These are phyloP conservation scores for Fusarium keratoplasticum DNA, from an alignment of 2,329 filamentous ascomycete species.

Conservation along the genomic window DNA sequence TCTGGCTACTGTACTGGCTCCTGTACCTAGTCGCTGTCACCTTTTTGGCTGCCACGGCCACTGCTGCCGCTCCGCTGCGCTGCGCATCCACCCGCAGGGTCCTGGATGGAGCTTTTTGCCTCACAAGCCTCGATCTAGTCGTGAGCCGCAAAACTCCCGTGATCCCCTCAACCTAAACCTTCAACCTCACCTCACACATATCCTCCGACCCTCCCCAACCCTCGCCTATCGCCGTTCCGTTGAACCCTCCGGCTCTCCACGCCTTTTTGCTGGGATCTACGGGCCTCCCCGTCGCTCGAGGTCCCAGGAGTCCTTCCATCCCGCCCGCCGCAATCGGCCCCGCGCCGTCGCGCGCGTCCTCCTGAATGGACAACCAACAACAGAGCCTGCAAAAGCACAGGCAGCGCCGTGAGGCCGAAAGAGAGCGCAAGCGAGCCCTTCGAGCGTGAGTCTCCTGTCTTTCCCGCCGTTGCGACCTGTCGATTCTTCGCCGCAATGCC, in stretches of 20 bases:
- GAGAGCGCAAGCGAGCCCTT: constrained; percentile 46
- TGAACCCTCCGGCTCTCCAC: constrained; percentile 11
- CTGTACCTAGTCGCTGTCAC: constrained; percentile 10
- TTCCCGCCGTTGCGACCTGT: not conserved
- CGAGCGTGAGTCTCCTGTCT: constrained; percentile 39
- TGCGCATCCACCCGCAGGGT: constrained; percentile 39
- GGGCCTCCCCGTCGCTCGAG: constrained; percentile 42
- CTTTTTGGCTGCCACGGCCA: not conserved
- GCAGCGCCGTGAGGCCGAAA: constrained; percentile 45
- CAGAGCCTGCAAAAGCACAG: constrained; percentile 45
- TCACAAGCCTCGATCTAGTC: constrained; percentile 40
- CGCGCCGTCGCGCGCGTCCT: constrained; percentile 41
- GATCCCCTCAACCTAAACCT: constrained; percentile 41
- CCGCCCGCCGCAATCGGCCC: constrained; percentile 44
- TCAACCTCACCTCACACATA: constrained; percentile 26
- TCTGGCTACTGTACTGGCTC: not conserved
- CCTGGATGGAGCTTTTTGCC: constrained; percentile 44
- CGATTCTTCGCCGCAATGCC: constrained; percentile 6
- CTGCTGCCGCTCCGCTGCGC: constrained; percentile 1
- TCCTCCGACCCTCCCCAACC: constrained; percentile 5
- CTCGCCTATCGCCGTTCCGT: constrained; percentile 8
- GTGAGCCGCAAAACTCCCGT: constrained; percentile 45
- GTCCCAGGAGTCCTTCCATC: constrained; percentile 38
- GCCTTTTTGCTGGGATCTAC: constrained; percentile 43
- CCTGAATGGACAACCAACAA: constrained; percentile 46